Evolutionary conservation across 257 asterid genomes (phyloP), one percentile per base, ranked within the genome.

Genomic region (Penstemon eatonii): DNA sequence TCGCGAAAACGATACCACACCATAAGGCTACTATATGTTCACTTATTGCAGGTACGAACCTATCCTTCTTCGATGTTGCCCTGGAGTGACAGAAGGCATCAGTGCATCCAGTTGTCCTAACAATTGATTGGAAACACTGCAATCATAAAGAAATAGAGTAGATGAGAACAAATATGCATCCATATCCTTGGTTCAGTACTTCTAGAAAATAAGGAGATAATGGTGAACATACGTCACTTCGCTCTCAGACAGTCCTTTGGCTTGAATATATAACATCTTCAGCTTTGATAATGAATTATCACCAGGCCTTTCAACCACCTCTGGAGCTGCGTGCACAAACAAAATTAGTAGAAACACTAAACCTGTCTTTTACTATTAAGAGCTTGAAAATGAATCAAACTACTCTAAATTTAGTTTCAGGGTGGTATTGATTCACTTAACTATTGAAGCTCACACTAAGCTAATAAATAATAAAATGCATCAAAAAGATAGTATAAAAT

Each of bases 241-340:
- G 63, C 44, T 78, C 83, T 87, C 97, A 0, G 97, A 87, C 40
- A 94, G 88, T 49, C 89, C 97, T 82, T 89, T 94, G 65, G 97
- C 99, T 78, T 77, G 92, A 69, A 77, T 83, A 55, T 94, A 94
- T 76, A 91, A 75, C 77, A 57, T 72, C 80, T 86, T 91, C 59
- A 94, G 99, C 82, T 54, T 85, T 46, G 84, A 60, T 41, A 94
- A 78, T 47, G 97, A 94, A 78, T 61, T 83, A 76, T 94, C 97
- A 64, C 92, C 92, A 15, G 97, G 91, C 81, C 85, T 90, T 75
- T 94, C 96, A 63, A 94, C 97, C 46, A 83, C 78, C 74, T 86
- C 96, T 15, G 96, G 97, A 71, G 89, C 97, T 94, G 90, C 80
- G 67, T n/a, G 40, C 59, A 59, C 63, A 77, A 57, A 66, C 39